phyloP scores from a whole-genome alignment of 2,329 filamentous ascomycete genomes.

The Geosmithia morbida region DNA sequence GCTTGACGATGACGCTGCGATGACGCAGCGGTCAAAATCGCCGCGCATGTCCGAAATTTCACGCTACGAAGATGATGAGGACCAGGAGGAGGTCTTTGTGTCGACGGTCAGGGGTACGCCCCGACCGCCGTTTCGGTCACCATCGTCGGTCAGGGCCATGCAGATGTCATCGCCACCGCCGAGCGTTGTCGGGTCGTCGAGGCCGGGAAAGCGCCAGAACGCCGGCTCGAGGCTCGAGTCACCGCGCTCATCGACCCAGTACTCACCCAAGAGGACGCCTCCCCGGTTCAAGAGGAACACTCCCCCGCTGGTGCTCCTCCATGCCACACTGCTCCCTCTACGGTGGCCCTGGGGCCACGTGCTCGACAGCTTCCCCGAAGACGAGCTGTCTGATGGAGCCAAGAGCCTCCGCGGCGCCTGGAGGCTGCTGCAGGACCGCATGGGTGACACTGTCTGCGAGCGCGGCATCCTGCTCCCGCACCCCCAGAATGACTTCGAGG shows the following conservation, averaged over 20 bases:
- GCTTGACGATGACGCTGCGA: conserved; percentile 9
- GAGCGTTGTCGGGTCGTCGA: conserved; percentile 40
- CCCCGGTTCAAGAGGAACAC: conserved; percentile 40
- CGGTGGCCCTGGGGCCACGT: conserved; percentile 49
- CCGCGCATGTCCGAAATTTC: conserved; percentile 35
- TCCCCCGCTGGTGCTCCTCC: conserved; percentile 60
- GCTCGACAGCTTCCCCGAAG: conserved; percentile 26
- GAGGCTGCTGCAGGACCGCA: conserved; percentile 52
- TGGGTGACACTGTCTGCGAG: conserved; percentile 59
- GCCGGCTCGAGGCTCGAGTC: conserved; percentile 44
- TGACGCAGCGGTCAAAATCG: conserved; percentile 11
- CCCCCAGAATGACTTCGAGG: conserved; percentile 65
- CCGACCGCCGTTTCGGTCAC: conserved; percentile 52
- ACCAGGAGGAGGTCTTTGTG: conserved; percentile 29
- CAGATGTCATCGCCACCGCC: conserved; percentile 56
- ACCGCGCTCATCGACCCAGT: conserved; percentile 32
- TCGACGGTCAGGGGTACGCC: conserved; percentile 43
- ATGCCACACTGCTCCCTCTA: conserved; percentile 62
- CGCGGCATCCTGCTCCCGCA: conserved; percentile 64
- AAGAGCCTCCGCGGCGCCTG: conserved; percentile 46
- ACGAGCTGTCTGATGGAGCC: conserved; percentile 27
- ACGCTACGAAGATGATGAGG: conserved; percentile 23
- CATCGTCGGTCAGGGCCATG: conserved; percentile 54
- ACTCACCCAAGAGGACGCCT: conserved; percentile 42
- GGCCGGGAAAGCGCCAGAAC: conserved; percentile 29